A percentile compares a stretch with the other conserved stretches of the same genome.
Conservation (phyloP, 148 eudicot genomes). For the Pharnaceum exiguum region DNA sequence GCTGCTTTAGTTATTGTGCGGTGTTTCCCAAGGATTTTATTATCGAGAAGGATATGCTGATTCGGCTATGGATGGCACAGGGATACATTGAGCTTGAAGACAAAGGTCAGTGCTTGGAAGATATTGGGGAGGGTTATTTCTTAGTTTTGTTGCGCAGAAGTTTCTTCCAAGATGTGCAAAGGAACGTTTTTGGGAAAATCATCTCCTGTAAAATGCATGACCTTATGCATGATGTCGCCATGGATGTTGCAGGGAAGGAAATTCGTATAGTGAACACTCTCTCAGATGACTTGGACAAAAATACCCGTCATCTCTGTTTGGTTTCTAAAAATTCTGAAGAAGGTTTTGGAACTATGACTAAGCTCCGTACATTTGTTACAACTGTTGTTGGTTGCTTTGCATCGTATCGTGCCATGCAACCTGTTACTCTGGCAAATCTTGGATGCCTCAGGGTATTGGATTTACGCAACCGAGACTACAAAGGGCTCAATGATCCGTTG, state of each 20-base stretch:
- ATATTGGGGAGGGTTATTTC: constrained; percentile 6
- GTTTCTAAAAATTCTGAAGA: no score
- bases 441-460: background rate
- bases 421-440: background rate
- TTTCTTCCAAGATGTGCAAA: constrained; percentile 16
- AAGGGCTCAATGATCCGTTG: background rate
- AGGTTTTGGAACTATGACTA: background rate
- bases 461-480: fast-evolving
- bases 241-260: background rate
- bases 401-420: no score
- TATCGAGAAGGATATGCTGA: background rate
- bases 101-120: background rate
- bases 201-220: constrained; percentile 21
- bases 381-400: no score
- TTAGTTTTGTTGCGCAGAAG: background rate
- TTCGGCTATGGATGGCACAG: background rate
- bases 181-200: background rate
- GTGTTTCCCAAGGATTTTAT: constrained; percentile 9
- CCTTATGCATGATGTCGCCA: constrained; percentile 12
- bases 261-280: background rate
- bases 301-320: background rate
- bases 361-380: background rate
- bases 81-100: background rate
- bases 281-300: background rate
- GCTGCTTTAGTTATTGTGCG: constrained; percentile 2